Evolutionary conservation across 345 rosid species (phyloP).

Genomic region (Clarkia xantiana): DNA sequence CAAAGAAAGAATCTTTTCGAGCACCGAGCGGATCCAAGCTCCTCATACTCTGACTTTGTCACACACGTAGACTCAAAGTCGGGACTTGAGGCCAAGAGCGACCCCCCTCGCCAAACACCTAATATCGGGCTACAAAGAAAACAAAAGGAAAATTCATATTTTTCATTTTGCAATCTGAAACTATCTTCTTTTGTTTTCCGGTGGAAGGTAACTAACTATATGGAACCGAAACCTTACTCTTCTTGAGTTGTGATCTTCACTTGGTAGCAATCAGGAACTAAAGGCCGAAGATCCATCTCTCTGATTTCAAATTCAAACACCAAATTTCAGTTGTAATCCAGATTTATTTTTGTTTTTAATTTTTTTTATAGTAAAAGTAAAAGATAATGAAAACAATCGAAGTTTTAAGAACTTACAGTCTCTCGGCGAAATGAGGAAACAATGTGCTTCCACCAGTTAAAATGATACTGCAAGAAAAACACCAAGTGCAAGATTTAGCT

Average conservation of each 20-base stretch:
- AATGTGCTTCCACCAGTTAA: conserved; percentile 89
- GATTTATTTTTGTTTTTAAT: too few species aligned
- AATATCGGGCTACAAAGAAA: conserved; percentile 47
- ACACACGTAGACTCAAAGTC: conserved; percentile 77
- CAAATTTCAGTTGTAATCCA: not conserved
- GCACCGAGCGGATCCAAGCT: conserved; percentile 82
- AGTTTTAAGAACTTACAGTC: conserved; percentile 44
- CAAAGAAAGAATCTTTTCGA: conserved; percentile 66
- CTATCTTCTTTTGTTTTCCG: conserved; percentile 7
- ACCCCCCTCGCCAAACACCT: conserved; percentile 97
- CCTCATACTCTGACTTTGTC: conserved; percentile 94
- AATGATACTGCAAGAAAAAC: conserved; percentile 45
- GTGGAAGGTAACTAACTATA: too few species aligned
- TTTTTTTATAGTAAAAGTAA: too few species aligned
- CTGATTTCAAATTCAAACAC: conserved; percentile 24
- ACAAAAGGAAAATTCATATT: conserved; percentile 9
- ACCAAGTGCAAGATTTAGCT: too few species aligned
- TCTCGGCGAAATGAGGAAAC: conserved; percentile 61
- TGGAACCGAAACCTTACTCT: conserved; percentile 40
- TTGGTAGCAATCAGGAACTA: conserved; percentile 68
- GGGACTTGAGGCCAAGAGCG: conserved; percentile 86
- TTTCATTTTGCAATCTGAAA: not conserved
- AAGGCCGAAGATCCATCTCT: conserved; percentile 84
- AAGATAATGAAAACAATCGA: too few species aligned
- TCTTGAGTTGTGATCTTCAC: conserved; percentile 73